Base-by-base conservation (phyloP, 108 stramenopile genomes). In the Epithemia pelagica region DNA sequence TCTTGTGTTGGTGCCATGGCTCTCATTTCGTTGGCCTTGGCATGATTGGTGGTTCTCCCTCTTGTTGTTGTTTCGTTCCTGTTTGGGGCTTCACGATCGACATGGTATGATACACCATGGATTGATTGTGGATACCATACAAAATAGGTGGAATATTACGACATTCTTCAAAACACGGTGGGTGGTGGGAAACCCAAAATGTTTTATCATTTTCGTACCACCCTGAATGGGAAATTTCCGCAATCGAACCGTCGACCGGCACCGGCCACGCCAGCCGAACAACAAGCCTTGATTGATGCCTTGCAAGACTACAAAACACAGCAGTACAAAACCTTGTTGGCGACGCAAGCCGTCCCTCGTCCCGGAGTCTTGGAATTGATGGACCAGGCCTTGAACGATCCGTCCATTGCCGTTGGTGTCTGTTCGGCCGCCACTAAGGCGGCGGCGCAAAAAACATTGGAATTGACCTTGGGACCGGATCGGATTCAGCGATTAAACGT, bases 111-210 rank as follows among this genome's bases (percentile, higher is more conserved):
- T n/a, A n/a, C n/a, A n/a, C n/a, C n/a, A n/a, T n/a, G n/a, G n/a
- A n/a, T n/a, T n/a, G n/a, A n/a, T n/a, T n/a, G n/a, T n/a, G n/a
- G n/a, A n/a, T n/a, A n/a, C n/a, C n/a, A n/a, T n/a, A n/a, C n/a
- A n/a, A n/a, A n/a, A 29, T 7, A 66, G 52, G 31, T 31, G 20
- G 57, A 58, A 59, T 90, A 90, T 62, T 93, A 93, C 58, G 91
- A 95, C 67, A 65, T 89, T 31, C 69, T 93, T 21, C 95, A 96
- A 72, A 96, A 96, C 71, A 90, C 85, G 21, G 86, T 96, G 21
- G 95, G 95, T 25, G 95, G 95, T 2, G 95, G 95, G 1, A 96
- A 92, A 65, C 83, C 81, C 29, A 96, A 96, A 69, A 93, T 92
- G 91, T 81, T 86, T 62, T 90, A 77, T 58, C 85, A 92, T 71